Conservation (phyloP, 2,329 filamentous ascomycete genomes). For the Pyrenochaeta sp. region DNA sequence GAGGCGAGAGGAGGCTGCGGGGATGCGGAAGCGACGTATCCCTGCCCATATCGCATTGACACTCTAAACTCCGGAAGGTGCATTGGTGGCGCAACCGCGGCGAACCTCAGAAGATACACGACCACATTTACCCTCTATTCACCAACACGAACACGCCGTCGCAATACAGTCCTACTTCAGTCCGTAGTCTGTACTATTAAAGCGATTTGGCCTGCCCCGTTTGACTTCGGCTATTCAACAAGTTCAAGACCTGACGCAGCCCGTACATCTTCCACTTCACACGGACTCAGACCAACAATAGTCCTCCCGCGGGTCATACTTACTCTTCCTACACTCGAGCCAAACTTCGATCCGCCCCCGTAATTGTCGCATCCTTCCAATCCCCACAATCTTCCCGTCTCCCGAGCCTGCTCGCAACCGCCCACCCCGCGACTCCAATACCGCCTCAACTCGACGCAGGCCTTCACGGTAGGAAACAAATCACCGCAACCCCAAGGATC, state of each 20-base stretch:
- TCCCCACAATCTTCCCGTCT: not conserved
- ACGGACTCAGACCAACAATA: slow-evolving; percentile 1
- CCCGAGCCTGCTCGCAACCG: not conserved
- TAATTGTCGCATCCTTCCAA: not conserved
- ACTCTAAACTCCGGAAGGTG: slow-evolving; percentile 16
- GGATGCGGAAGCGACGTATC: slow-evolving; percentile 3
- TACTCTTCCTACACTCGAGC: not conserved
- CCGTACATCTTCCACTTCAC: slow-evolving; percentile 9
- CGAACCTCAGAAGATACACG: slow-evolving; percentile 12
- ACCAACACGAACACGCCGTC: slow-evolving; percentile 1
- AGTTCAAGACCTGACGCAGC: not conserved
- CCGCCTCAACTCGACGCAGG: not conserved
- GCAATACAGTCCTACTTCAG: not conserved
- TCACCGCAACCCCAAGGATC: not conserved
- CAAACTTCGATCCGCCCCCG: not conserved
- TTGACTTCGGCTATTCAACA: not conserved
- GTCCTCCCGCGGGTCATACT: slow-evolving; percentile 1
- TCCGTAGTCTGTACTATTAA: not conserved
- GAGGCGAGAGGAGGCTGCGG: not conserved
- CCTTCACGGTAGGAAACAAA: not conserved
- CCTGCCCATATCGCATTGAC: not conserved
- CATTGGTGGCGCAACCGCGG: slow-evolving; percentile 13
- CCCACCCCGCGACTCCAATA: not conserved
- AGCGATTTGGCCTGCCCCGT: not conserved
- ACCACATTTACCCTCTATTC: not conserved